Base-by-base conservation (phyloP, 176 grass and related monocot species). In the Avena atlantica region DNA sequence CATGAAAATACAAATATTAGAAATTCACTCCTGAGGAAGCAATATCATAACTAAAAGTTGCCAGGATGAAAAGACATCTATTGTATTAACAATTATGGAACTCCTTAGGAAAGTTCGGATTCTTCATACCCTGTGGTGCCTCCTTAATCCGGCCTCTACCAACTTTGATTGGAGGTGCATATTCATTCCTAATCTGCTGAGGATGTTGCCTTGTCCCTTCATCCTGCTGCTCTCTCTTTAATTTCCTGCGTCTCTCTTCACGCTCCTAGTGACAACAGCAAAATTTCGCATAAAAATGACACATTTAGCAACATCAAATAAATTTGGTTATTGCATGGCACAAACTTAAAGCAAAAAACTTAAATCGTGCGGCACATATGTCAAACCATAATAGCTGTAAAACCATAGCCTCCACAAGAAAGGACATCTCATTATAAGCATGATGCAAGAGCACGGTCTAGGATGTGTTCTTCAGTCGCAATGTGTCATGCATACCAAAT, bases 211-310 rank as follows among this genome's bases (percentile, higher is more conserved):
- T 93, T 78, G 86, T 63, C 15, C 94, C 91, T 83, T 90, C 92
- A 87, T 93, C 90, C 25, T 82, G 92, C 11, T 90, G 76, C 11
- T 92, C 90, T 90, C 88, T 91, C 86, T 91, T 96, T 66, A 97
- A 84, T 51, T 44, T 94, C 61, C 42, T 89, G 20, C 86, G 87
- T 69, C 97, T 93, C 87, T 99, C 97, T 86, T 99, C 97, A 68
- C 94, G 94, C 50, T 99, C 94, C 96, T 98, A 87, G 55, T 59
- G 47, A 85, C 36, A 74, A 72, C 42, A 67, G 29, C 79, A 86
- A 64, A 34, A 82, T 24, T 60, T 64, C 6, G 24, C 29, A 88
- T 51, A 51, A 84, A 86, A 68, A 45, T 13, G 52, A 6, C 37
- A 63, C 12, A 14, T 12, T 21, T 50, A 49, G 8, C 50, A 81